Evolutionary conservation across 2,329 filamentous ascomycete species (phyloP), one percentile per base, ranked within the genome.

Genomic region (Xylariaceae sp.): DNA sequence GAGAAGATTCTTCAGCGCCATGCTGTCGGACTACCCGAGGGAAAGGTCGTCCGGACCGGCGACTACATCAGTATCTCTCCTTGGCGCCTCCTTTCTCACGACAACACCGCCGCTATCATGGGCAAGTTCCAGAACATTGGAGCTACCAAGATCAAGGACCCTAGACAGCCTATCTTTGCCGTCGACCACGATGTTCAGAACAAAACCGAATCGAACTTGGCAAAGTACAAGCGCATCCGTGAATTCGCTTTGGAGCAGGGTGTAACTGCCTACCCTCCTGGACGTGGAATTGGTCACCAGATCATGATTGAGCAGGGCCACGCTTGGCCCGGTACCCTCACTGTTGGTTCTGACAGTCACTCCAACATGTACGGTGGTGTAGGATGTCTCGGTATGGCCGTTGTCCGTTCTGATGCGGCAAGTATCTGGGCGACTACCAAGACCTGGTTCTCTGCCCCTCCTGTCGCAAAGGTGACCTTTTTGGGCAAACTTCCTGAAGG

Each of bases 1-100:
- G 92, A 97, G 73, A 96, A 96, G 79, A 96, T 97, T 60, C 87
- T 96, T 0, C 92, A 97, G 73, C 77, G 81, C 13, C 88, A 96
- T 73, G 82, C 90, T 0, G 80, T 92, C n/a, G 90, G 87, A 8
- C 82, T 96, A 1, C 75, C 89, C 1, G 73, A 84, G 9, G 90
- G 86, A 61, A 96, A 96, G 76, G 78, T 81, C 59, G 89, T 96
- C 68, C 82, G 81, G 68, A 79, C 83, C 3, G 92, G 92, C 69
- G 92, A 96, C 80, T 97, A 94, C 78, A 85, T 97, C 60, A 88
- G 83, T 0, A 79, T 96, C 9, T 77, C 79, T 23, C 89, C 90
- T 1, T 81, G 37, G 37, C 37, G 37, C 88, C 63, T 80, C 82
- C 60, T 89, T 87, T 75, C 89, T 0, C 92, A 96, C 75, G 89